Evolutionary conservation across 306 rosid genomes (phyloP).

Genomic region (Vigna unguiculata): DNA sequence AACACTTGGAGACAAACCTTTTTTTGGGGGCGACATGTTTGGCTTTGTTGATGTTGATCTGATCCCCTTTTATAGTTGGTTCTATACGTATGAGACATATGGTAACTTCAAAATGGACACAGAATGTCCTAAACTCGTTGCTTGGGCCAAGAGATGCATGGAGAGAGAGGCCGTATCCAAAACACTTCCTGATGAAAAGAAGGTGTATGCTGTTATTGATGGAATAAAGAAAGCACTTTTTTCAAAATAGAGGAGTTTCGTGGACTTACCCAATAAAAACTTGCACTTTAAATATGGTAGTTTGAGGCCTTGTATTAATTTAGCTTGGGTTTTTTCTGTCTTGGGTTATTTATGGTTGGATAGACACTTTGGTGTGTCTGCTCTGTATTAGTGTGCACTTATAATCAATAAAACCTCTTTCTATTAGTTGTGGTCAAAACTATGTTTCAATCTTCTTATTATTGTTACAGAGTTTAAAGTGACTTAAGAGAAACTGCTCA

Average conservation of each 20-base stretch:
- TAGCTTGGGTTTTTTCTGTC: not conserved
- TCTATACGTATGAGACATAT: constrained; percentile 47
- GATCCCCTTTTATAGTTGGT: constrained; percentile 52
- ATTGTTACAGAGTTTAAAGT: too few species aligned
- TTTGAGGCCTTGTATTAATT: constrained; percentile 6
- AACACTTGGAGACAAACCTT: constrained; percentile 44
- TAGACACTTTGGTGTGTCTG: not conserved
- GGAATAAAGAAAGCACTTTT: constrained; percentile 35
- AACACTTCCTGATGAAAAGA: constrained; percentile 53
- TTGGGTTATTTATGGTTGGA: not conserved
- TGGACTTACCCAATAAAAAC: not conserved
- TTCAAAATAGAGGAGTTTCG: not conserved
- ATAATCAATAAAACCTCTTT: constrained; percentile 12
- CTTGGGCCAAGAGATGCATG: constrained; percentile 60
- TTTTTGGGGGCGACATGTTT: constrained; percentile 51
- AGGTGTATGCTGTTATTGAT: constrained; percentile 42
- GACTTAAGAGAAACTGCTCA: too few species aligned
- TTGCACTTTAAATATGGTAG: not conserved
- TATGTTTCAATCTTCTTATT: too few species aligned
- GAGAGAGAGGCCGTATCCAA: constrained; percentile 50
- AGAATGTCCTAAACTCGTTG: constrained; percentile 58
- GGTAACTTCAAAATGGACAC: constrained; percentile 55
- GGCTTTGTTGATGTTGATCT: constrained; percentile 59
- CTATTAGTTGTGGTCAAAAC: too few species aligned
- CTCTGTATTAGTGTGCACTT: not conserved